Percentiles rank a stretch among this genome's conserved stretches.
phyloP scores from a whole-genome alignment of 768 basidiomycete species.

The Tulasnella sp. region DNA sequence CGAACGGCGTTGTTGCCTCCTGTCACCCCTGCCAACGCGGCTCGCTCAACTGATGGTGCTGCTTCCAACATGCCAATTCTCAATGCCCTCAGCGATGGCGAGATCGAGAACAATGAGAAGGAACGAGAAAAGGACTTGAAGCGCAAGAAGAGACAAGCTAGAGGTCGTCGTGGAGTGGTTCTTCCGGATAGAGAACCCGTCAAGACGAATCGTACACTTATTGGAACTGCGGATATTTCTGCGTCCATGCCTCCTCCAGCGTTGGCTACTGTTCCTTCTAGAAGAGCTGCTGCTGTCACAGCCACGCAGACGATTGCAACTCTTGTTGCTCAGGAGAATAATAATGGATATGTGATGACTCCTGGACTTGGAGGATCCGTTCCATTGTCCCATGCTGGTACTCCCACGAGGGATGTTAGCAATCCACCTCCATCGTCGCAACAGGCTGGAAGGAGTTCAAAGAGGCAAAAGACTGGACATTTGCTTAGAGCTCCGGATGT shows the following conservation, averaged over 20 bases:
- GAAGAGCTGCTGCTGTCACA: constrained; percentile 77
- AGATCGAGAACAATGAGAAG: constrained; percentile 78
- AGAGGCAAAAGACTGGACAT: constrained; percentile 16
- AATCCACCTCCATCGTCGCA: constrained; percentile 22
- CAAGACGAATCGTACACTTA: constrained; percentile 82
- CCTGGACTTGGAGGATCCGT: too few relatives aligned
- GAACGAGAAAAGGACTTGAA: constrained; percentile 89
- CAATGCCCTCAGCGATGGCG: constrained; percentile 75
- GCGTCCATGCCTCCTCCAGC: constrained; percentile 42
- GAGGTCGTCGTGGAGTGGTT: constrained; percentile 63
- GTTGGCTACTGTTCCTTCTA: constrained; percentile 46
- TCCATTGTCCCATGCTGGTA: too few relatives aligned
- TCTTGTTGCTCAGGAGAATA: constrained; percentile 87
- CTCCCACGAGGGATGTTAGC: too few relatives aligned
- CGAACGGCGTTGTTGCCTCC: constrained; percentile 78
- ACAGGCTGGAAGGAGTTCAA: constrained; percentile 10
- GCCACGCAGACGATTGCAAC: constrained; percentile 77
- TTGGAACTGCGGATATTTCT: constrained; percentile 61
- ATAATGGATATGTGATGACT: constrained; percentile 33
- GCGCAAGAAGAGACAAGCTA: constrained; percentile 63
- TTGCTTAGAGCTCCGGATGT: constrained; percentile 13
- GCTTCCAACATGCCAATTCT: constrained; percentile 76
- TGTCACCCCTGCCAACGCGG: constrained; percentile 43
- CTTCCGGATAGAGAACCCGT: constrained; percentile 89
- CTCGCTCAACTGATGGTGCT: constrained; percentile 67